These are phyloP conservation scores for Pseudomicrostroma phylloplanum DNA, from an alignment of 1,284 basidiomycete species.

Conservation along the genomic window DNA sequence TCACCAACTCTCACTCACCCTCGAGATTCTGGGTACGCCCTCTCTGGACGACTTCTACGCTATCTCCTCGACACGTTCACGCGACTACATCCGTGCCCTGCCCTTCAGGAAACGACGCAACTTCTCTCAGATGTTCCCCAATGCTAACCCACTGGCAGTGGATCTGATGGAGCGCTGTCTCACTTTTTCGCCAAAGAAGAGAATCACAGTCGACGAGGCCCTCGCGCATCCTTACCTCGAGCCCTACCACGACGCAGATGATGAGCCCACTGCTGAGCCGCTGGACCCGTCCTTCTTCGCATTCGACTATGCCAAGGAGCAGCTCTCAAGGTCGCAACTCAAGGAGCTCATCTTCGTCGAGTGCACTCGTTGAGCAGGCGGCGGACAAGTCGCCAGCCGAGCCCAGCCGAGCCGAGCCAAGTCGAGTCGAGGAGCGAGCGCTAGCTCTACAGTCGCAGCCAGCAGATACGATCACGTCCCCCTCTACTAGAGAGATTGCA, in stretches of 20 bases:
- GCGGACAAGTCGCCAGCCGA: no score
- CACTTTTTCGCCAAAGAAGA: slow-evolving; percentile 57
- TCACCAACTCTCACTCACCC: slow-evolving; percentile 58
- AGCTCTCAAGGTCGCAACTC: slow-evolving; percentile 52
- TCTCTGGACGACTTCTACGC: slow-evolving; percentile 61
- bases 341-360: slow-evolving; percentile 46
- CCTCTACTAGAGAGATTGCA: no score
- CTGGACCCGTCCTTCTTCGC: slow-evolving; percentile 47
- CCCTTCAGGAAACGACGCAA: slow-evolving; percentile 82
- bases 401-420: no score
- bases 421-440: no score
- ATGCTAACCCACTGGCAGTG: slow-evolving; percentile 76
- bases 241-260: slow-evolving; percentile 49
- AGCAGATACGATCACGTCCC: no score
- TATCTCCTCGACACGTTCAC: slow-evolving; percentile 69
- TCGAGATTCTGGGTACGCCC: slow-evolving; percentile 60
- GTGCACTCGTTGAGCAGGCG: neutral
- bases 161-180: slow-evolving; percentile 82
- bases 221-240: slow-evolving; percentile 47
- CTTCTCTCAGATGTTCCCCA: slow-evolving; percentile 68
- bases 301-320: slow-evolving; percentile 51
- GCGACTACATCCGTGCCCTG: slow-evolving; percentile 86
- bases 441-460: no score
- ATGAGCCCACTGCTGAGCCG: slow-evolving; percentile 45
- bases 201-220: slow-evolving; percentile 48